Conservation (phyloP, 1,139 yeast genomes). For the Saccharomyces hybrid region DNA sequence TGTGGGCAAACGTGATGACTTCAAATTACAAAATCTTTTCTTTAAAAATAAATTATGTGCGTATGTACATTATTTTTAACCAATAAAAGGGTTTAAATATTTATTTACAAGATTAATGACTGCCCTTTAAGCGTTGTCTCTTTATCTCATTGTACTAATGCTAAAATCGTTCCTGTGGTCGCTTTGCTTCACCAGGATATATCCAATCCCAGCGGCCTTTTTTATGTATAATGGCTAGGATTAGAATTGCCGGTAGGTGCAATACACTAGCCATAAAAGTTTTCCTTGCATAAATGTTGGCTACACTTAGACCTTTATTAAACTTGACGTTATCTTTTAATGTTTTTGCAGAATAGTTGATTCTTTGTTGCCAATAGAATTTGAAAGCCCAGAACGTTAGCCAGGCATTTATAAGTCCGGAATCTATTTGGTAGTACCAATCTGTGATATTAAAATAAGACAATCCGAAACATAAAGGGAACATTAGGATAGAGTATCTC, state of each 20-base stretch:
- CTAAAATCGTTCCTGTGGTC: not conserved
- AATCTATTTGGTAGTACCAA: conserved; percentile 68
- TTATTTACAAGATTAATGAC: not conserved
- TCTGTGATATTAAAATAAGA: conserved; percentile 78
- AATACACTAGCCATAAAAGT: conserved; percentile 92
- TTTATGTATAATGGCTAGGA: conserved; percentile 89
- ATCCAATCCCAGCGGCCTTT: conserved; percentile 91
- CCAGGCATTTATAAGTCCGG: conserved; percentile 80
- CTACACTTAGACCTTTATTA: conserved; percentile 47
- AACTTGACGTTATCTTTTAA: conserved; percentile 36
- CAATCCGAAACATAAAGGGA: conserved; percentile 83
- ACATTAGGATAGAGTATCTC: conserved; percentile 81
- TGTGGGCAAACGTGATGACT: too few species aligned
- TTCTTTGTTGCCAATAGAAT: conserved; percentile 74
- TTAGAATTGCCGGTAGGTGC: conserved; percentile 84
- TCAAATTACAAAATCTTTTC: not conserved
- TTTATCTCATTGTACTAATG: not conserved
- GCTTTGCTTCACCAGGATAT: conserved; percentile 13
- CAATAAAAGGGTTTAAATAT: not conserved
- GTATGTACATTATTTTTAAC: not conserved
- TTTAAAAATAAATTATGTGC: not conserved
- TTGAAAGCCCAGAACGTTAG: conserved; percentile 67
- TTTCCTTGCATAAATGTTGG: conserved; percentile 66
- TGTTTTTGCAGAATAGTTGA: conserved; percentile 40
- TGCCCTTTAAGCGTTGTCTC: not conserved